These are phyloP conservation scores for Vicia faba DNA, from an alignment of 306 rosid genomes.

Conservation along the genomic window DNA sequence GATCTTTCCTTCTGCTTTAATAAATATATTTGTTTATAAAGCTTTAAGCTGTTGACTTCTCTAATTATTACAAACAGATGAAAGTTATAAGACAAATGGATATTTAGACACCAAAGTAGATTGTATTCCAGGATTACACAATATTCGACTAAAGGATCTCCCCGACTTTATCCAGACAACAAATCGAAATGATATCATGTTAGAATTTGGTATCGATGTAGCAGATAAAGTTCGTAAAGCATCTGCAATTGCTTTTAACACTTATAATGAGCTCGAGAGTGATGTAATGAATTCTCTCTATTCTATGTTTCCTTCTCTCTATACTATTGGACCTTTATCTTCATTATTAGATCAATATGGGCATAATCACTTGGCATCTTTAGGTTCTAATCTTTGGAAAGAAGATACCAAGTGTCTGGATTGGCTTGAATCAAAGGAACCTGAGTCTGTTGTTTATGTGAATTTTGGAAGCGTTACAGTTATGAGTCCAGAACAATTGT, in stretches of 20 bases:
- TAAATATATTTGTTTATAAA: too few relatives aligned
- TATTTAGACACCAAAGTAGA: constrained; percentile 17
- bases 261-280: constrained; percentile 29
- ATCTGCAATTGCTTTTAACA: constrained; percentile 3
- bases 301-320: not conserved
- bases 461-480: constrained; percentile 1
- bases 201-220: not conserved
- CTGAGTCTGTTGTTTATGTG: not conserved
- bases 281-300: not conserved
- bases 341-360: constrained; percentile 4
- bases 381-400: constrained; percentile 42
- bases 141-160: constrained; percentile 19
- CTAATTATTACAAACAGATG: constrained; percentile 17
- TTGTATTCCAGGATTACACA: constrained; percentile 24
- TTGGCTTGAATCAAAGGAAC: constrained; percentile 33
- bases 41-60: not conserved
- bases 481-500: not conserved
- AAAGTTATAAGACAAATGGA: constrained; percentile 14
- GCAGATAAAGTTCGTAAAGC: not conserved
- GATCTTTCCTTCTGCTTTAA: too few relatives aligned
- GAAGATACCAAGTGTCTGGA: constrained; percentile 38
- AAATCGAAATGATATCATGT: not conserved
- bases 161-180: not conserved
- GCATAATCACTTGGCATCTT: not conserved
- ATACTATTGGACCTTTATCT: not conserved